Conservation (phyloP, 495 filamentous ascomycete species). For the Evansstolkia leycettana region DNA sequence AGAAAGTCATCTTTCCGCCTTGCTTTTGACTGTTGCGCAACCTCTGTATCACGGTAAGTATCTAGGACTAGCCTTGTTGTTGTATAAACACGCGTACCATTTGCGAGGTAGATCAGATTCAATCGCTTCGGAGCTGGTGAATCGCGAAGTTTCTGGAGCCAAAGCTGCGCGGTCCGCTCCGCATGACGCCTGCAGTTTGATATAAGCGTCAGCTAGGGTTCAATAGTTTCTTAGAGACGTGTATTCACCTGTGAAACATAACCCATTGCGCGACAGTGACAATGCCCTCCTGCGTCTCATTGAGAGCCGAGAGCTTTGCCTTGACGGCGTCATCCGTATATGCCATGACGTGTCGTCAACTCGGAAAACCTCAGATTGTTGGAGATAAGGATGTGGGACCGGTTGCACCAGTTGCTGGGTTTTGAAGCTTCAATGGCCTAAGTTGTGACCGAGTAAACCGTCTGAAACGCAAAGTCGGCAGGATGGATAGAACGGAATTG, state of each 20-base stretch:
- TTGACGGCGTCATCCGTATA: slow-evolving; percentile 89
- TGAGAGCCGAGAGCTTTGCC: slow-evolving; percentile 86
- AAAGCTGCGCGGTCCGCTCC: slow-evolving; percentile 73
- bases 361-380: no score
- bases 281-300: slow-evolving; percentile 93
- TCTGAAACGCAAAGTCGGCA: no score
- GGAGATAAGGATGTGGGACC: no score
- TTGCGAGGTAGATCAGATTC: slow-evolving; percentile 89
- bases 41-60: slow-evolving; percentile 45
- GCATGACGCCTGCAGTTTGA: slow-evolving; percentile 60
- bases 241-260: slow-evolving; percentile 85
- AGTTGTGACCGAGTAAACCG: no score
- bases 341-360: slow-evolving; percentile 46
- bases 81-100: slow-evolving; percentile 45
- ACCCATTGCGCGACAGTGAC: slow-evolving; percentile 96
- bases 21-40: slow-evolving; percentile 87
- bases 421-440: no score
- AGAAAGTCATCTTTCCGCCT: slow-evolving; percentile 86
- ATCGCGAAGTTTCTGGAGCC: slow-evolving; percentile 80
- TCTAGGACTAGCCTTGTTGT: background rate
- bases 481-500: no score
- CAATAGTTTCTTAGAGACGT: slow-evolving; percentile 1
- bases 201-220: slow-evolving; percentile 9
- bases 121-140: slow-evolving; percentile 71
- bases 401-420: no score